These are phyloP conservation scores for Lotus japonicus DNA, from an alignment of 306 rosid genomes.

Conservation along the genomic window DNA sequence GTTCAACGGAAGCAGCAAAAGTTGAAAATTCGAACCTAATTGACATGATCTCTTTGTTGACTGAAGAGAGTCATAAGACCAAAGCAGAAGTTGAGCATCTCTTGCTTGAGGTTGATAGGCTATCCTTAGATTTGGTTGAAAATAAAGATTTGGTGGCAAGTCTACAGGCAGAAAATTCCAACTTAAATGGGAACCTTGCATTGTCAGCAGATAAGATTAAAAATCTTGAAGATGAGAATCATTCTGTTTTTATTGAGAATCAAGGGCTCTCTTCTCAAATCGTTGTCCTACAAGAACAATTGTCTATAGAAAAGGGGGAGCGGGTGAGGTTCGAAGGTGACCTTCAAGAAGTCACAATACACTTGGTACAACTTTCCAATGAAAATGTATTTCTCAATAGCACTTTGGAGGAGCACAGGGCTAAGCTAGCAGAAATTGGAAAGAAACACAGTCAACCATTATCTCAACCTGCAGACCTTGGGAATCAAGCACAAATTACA, in stretches of 20 bases:
- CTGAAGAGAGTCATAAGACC: slow-evolving; percentile 44
- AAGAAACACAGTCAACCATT: slow-evolving; percentile 23
- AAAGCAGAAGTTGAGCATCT: slow-evolving; percentile 48
- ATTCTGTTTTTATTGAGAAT: slow-evolving; percentile 39
- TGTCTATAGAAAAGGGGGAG: slow-evolving; percentile 45
- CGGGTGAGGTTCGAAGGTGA: slow-evolving; percentile 45
- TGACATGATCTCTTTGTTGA: slow-evolving; percentile 41
- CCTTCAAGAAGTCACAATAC: slow-evolving; percentile 36
- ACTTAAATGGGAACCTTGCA: slow-evolving; percentile 45
- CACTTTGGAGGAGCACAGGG: slow-evolving; percentile 51
- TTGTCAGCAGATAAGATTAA: slow-evolving; percentile 43
- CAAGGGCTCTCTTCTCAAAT: slow-evolving; percentile 45
- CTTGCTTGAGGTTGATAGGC: slow-evolving; percentile 44
- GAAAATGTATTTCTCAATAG: slow-evolving; percentile 53
- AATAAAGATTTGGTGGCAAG: slow-evolving; percentile 43
- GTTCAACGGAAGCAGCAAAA: slow-evolving; percentile 41
- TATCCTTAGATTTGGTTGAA: slow-evolving; percentile 41
- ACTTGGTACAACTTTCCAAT: slow-evolving; percentile 56
- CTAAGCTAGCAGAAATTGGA: slow-evolving; percentile 41
- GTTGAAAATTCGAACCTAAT: slow-evolving; percentile 50
- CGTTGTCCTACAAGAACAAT: slow-evolving; percentile 44
- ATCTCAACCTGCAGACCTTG: slow-evolving; percentile 34
- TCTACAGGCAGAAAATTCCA: slow-evolving; percentile 47
- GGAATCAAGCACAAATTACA: slow-evolving; percentile 26
- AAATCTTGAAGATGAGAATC: slow-evolving; percentile 53